These are phyloP conservation scores for Aquanectria penicillioides DNA, from an alignment of 2,329 filamentous ascomycete genomes.

Conservation along the genomic window DNA sequence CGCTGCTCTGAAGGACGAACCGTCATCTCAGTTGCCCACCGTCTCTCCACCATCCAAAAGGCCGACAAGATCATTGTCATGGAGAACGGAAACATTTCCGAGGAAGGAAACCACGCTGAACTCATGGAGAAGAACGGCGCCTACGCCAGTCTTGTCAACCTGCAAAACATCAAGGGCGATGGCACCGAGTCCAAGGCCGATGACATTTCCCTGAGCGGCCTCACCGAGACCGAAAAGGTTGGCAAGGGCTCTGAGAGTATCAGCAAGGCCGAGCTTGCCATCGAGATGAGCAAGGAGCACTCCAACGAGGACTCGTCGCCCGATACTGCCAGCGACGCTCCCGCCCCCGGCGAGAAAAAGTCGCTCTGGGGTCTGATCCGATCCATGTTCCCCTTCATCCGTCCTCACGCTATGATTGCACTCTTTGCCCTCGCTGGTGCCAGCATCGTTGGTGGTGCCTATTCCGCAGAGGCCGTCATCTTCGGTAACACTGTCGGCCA, in stretches of 20 bases:
- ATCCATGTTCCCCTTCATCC: slow-evolving; percentile 43
- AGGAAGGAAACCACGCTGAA: slow-evolving; percentile 70
- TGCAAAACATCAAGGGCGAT: too few species aligned
- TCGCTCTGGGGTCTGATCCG: too few species aligned
- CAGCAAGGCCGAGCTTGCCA: too few species aligned
- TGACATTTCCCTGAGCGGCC: too few species aligned
- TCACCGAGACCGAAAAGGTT: too few species aligned
- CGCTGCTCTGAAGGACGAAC: neutral
- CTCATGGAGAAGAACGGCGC: slow-evolving; percentile 59
- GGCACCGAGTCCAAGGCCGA: too few species aligned
- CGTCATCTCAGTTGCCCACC: neutral
- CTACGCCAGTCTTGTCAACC: slow-evolving; percentile 65
- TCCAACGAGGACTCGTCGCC: too few species aligned
- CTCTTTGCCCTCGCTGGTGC: slow-evolving; percentile 26
- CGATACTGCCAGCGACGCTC: too few species aligned
- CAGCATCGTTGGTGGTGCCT: slow-evolving; percentile 62
- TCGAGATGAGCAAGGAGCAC: too few species aligned
- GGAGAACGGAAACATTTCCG: slow-evolving; percentile 64
- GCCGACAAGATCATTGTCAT: neutral
- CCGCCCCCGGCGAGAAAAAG: too few species aligned
- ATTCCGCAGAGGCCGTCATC: slow-evolving; percentile 61
- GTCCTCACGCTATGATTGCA: slow-evolving; percentile 51
- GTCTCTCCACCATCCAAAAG: neutral
- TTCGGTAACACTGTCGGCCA: slow-evolving; percentile 51
- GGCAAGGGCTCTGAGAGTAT: too few species aligned